Base-by-base conservation (phyloP, 2,329 filamentous ascomycete species). In the Fusarium sp. region DNA sequence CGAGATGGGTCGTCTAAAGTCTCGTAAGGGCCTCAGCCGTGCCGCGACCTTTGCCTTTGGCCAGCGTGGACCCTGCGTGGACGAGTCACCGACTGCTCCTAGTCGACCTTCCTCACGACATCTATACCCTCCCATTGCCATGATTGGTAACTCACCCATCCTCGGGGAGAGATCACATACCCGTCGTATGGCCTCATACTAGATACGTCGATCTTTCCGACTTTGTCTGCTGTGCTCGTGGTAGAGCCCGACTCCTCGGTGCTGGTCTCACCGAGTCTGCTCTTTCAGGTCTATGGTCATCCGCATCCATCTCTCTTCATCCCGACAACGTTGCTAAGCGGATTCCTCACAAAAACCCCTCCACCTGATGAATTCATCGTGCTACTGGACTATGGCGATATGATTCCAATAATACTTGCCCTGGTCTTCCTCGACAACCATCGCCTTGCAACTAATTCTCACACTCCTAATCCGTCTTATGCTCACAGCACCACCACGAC, bases 1-100 rank as follows among this genome's bases (percentile, higher is more conserved):
- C 77, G 96, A 97, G 79, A 92, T 99, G 87, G 95, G 95, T 79
- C 95, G 95, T 82, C 91, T 99, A 78, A 96, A 97, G 84, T 93
- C 97, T 82, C 91, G 95, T 78, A 93, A 94, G 77, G 97, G 96
- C 80, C 88, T 99, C 66, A 90, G 91, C 82, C 91, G 97, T 74
- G 95, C 97, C 35, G 94, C 97, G 83, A 99, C 97, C 2, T 99
- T 97, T 86, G 96, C 97, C 31, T 98, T 98, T 84, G 97, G 96
- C 54, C 91, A 97, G 81, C 90, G 92, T 61, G 86, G 88, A 50
- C 81, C 83, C n/a, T 83, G 84, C 73, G 82, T 88, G 52, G 86
- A 90, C 57, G 88, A 90, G 68, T 92, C 90, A n/a, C 90, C 90
- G 3, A 92, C 89, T 2, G 89, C 85, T 10, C 86, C 87, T 4